Evolutionary conservation across 2,329 filamentous ascomycete species (phyloP).

Genomic region (Pseudopithomyces chartarum): DNA sequence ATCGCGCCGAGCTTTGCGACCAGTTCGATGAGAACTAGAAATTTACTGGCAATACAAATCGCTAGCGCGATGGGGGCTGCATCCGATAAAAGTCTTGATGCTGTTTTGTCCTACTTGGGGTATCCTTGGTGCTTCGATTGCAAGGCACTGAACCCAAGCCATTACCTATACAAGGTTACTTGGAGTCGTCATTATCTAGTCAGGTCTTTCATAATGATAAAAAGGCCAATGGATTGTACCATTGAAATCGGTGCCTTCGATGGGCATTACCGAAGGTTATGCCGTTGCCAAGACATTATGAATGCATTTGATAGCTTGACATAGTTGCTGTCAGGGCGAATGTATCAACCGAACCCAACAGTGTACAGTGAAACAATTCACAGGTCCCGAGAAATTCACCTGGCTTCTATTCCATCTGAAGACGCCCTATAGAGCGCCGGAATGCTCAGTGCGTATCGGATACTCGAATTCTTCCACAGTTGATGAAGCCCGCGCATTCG

Average conservation of each 20-base stretch:
- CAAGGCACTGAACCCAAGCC: slow-evolving; percentile 34
- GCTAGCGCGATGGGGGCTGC: slow-evolving; percentile 32
- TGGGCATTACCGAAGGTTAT: slow-evolving; percentile 29
- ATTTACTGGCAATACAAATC: slow-evolving; percentile 33
- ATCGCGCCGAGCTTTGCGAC: slow-evolving; percentile 36
- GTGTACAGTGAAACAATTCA: slow-evolving; percentile 36
- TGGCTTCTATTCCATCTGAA: slow-evolving; percentile 25
- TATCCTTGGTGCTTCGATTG: slow-evolving; percentile 34
- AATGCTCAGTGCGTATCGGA: slow-evolving; percentile 21
- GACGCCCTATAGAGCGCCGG: slow-evolving; percentile 21
- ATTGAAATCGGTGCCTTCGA: slow-evolving; percentile 35
- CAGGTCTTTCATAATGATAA: too few species aligned
- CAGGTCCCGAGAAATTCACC: slow-evolving; percentile 35
- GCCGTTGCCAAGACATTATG: slow-evolving; percentile 39
- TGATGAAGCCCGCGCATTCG: slow-evolving; percentile 29
- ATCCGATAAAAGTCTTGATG: slow-evolving; percentile 34
- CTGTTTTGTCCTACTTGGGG: slow-evolving; percentile 36
- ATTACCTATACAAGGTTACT: too few species aligned
- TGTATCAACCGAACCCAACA: slow-evolving; percentile 27
- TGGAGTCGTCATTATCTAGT: too few species aligned
- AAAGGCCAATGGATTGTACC: slow-evolving; percentile 30
- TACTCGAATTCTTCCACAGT: slow-evolving; percentile 31
- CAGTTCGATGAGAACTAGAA: slow-evolving; percentile 34
- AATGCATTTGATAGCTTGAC: slow-evolving; percentile 43
- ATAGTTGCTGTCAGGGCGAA: slow-evolving; percentile 25